A percentile compares a stretch with the other conserved stretches of the same genome.
phyloP scores from a whole-genome alignment of 2,329 filamentous ascomycete species.

The Herpotrichia juniperi region DNA sequence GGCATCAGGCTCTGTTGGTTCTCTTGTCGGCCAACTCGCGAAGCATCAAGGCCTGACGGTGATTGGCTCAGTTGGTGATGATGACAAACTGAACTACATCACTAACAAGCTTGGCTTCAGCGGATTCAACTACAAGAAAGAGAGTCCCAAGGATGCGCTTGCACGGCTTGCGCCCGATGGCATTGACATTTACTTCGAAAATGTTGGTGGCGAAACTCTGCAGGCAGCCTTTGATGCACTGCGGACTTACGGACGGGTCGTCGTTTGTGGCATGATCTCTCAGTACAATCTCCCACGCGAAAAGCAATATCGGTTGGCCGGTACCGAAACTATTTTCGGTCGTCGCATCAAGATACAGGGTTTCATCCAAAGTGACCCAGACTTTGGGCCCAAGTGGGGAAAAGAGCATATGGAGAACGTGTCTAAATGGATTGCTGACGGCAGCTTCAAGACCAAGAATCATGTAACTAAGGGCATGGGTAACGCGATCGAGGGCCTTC shows the following conservation, averaged over 20 bases:
- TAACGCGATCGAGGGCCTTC: constrained; percentile 72
- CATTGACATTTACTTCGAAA: constrained; percentile 84
- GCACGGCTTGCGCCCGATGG: constrained; percentile 74
- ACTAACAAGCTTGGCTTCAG: constrained; percentile 73
- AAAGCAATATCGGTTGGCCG: constrained; percentile 70
- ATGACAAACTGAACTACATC: constrained; percentile 81
- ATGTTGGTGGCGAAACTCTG: constrained; percentile 77
- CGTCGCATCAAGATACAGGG: constrained; percentile 76
- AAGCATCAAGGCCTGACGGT: constrained; percentile 81
- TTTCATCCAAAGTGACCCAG: constrained; percentile 74
- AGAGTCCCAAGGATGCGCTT: constrained; percentile 71
- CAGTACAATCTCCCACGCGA: constrained; percentile 71
- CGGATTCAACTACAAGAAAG: constrained; percentile 90
- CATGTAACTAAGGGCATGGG: constrained; percentile 78
- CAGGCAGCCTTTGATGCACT: constrained; percentile 69
- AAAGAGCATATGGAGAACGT: constrained; percentile 78
- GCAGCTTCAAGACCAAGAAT: constrained; percentile 73
- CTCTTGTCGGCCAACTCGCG: constrained; percentile 81
- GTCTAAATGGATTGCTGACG: constrained; percentile 77
- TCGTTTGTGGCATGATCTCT: constrained; percentile 70
- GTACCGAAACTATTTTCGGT: constrained; percentile 67
- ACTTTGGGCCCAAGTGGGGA: constrained; percentile 69
- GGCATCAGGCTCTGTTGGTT: constrained; percentile 81
- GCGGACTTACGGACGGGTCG: constrained; percentile 70
- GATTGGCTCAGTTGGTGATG: constrained; percentile 78